These are phyloP conservation scores for Diaporthe sp. DNA, from an alignment of 2,329 filamentous ascomycete species.

Conservation along the genomic window DNA sequence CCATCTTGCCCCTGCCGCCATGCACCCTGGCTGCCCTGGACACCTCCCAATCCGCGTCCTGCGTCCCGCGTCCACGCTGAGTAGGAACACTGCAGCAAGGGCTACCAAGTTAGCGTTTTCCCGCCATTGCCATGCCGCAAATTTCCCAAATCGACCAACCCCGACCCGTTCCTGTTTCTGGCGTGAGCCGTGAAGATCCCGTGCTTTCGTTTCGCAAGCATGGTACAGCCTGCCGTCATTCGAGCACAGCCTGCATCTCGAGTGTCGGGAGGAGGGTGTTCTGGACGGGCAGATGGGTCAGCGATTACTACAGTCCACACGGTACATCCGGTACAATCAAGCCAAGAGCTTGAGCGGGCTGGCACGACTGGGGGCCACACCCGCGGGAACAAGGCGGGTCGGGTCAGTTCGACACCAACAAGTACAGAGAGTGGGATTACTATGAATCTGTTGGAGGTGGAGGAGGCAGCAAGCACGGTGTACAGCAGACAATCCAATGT, in stretches of 20 bases:
- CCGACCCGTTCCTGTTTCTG: slow-evolving; percentile 23
- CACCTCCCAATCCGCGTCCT: background rate
- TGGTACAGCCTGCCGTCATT: background rate
- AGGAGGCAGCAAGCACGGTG: background rate
- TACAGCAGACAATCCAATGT: background rate
- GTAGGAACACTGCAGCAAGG: slow-evolving; percentile 1
- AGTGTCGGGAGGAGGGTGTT: background rate
- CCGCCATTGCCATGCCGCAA: slow-evolving; percentile 11
- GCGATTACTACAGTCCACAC: background rate
- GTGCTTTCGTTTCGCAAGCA: slow-evolving; percentile 1
- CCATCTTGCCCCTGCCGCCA: slow-evolving; percentile 16
- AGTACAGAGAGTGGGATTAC: background rate
- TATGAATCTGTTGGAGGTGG: background rate
- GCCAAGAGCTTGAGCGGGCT: background rate
- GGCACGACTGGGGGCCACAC: slow-evolving; percentile 1
- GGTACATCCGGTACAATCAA: background rate
- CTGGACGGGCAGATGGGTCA: background rate
- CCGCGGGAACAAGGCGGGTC: background rate
- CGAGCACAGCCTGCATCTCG: background rate
- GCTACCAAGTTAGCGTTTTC: background rate
- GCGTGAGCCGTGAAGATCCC: background rate
- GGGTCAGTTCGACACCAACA: background rate
- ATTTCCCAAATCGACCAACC: slow-evolving; percentile 30
- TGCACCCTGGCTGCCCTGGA: background rate
- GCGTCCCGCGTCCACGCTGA: slow-evolving; percentile 7